phyloP scores from a whole-genome alignment of 345 rosid species.

The Psidium friedrichsthalianum region DNA sequence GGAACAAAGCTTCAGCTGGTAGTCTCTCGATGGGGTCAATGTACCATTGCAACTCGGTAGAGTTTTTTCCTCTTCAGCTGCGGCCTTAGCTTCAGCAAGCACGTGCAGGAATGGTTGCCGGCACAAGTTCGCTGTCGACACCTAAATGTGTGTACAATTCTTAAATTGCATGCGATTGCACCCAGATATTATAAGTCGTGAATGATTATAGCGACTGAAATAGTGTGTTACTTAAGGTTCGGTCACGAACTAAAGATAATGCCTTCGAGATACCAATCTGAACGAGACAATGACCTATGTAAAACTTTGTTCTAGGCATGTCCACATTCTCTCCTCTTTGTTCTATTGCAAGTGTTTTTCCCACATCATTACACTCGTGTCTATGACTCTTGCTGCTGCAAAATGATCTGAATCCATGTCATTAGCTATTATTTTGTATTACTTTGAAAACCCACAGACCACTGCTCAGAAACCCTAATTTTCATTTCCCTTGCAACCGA shows the following conservation, averaged over 20 bases:
- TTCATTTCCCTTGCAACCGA: background rate
- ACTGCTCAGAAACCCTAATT: background rate
- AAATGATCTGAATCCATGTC: background rate
- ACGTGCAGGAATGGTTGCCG: background rate
- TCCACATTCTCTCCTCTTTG: background rate
- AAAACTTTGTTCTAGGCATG: background rate
- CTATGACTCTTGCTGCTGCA: background rate
- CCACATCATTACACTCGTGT: background rate
- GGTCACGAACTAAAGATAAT: background rate
- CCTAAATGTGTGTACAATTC: background rate
- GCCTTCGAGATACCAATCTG: background rate
- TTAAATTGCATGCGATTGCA: background rate
- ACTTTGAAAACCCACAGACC: background rate
- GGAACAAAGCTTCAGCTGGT: background rate
- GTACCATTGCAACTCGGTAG: background rate
- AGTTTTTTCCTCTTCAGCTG: background rate
- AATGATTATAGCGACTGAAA: background rate
- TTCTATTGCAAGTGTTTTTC: background rate
- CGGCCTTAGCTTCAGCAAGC: background rate
- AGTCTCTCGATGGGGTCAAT: background rate
- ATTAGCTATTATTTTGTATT: background rate
- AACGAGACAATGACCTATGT: background rate
- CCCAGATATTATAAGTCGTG: background rate
- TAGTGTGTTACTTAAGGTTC: background rate
- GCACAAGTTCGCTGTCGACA: background rate